Conservation (phyloP, 371 early-diverging fungal genomes). For the Encephalitozoon hellem region DNA sequence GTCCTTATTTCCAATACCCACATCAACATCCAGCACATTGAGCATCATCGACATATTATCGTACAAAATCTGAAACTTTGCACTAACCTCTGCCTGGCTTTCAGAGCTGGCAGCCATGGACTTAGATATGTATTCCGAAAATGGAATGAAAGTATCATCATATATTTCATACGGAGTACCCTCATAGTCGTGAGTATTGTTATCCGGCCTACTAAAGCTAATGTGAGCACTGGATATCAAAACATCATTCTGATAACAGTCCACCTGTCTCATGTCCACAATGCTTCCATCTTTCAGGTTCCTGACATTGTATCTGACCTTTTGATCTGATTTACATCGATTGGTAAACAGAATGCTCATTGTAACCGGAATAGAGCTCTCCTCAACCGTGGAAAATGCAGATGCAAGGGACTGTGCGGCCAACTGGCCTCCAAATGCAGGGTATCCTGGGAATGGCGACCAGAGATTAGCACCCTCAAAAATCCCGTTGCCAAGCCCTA, state of each 20-base stretch:
- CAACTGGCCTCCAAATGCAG: slow-evolving; percentile 37
- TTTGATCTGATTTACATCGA: background rate
- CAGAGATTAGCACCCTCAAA: slow-evolving; percentile 16
- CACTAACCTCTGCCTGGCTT: background rate
- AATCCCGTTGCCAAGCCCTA: background rate
- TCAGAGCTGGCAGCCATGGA: background rate
- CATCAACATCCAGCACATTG: slow-evolving; percentile 7
- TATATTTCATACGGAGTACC: background rate
- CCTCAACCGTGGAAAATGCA: slow-evolving; percentile 1
- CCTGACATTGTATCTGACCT: slow-evolving; percentile 2
- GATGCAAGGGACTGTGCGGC: slow-evolving; percentile 21
- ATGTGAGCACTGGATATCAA: background rate
- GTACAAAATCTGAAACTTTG: background rate
- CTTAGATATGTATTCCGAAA: slow-evolving; percentile 9
- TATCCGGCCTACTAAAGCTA: slow-evolving; percentile 1
- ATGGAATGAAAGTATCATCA: slow-evolving; percentile 5
- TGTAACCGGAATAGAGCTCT: background rate
- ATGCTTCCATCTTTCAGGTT: slow-evolving; percentile 18
- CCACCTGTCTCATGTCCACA: slow-evolving; percentile 7
- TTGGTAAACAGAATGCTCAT: slow-evolving; percentile 23
- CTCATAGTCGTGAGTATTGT: background rate
- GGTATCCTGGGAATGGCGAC: slow-evolving; percentile 29
- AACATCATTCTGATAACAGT: slow-evolving; percentile 15
- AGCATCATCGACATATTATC: slow-evolving; percentile 13
- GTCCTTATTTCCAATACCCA: slow-evolving; percentile 18